These are phyloP conservation scores for Boletales sp. DNA, from an alignment of 768 basidiomycete genomes.

Conservation along the genomic window DNA sequence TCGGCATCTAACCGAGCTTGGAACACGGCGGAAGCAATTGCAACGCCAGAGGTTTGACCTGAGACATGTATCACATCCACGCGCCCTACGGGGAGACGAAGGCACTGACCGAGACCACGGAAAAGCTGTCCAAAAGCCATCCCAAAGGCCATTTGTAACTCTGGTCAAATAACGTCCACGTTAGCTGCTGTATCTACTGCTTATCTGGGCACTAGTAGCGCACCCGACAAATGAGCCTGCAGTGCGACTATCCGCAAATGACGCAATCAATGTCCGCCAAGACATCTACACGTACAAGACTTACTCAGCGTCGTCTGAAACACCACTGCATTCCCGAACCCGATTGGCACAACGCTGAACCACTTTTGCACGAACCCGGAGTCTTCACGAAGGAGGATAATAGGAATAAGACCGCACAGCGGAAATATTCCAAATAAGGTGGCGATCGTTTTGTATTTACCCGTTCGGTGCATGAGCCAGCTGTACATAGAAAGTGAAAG, in stretches of 20 bases:
- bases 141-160: slow-evolving; percentile 19
- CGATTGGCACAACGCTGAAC: slow-evolving; percentile 17
- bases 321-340: slow-evolving; percentile 17
- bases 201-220: background rate
- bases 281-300: background rate
- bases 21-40: slow-evolving; percentile 21
- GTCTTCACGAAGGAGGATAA: slow-evolving; percentile 27
- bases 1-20: slow-evolving; percentile 15
- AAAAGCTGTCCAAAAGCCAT: slow-evolving; percentile 24
- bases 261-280: background rate
- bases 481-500: slow-evolving; percentile 4
- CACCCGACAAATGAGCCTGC: slow-evolving; percentile 6
- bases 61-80: background rate
- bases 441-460: slow-evolving; percentile 47
- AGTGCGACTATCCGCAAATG: background rate
- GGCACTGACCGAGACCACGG: slow-evolving; percentile 15
- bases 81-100: background rate
- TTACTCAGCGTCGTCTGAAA: slow-evolving; percentile 17
- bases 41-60: slow-evolving; percentile 18
- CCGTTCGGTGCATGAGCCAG: slow-evolving; percentile 50
- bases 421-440: slow-evolving; percentile 48
- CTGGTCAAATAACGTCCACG: background rate
- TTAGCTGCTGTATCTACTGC: background rate
- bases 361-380: slow-evolving; percentile 20
- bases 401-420: slow-evolving; percentile 39